phyloP scores from a whole-genome alignment of 495 filamentous ascomycete species.

The Xylaria cubensis region DNA sequence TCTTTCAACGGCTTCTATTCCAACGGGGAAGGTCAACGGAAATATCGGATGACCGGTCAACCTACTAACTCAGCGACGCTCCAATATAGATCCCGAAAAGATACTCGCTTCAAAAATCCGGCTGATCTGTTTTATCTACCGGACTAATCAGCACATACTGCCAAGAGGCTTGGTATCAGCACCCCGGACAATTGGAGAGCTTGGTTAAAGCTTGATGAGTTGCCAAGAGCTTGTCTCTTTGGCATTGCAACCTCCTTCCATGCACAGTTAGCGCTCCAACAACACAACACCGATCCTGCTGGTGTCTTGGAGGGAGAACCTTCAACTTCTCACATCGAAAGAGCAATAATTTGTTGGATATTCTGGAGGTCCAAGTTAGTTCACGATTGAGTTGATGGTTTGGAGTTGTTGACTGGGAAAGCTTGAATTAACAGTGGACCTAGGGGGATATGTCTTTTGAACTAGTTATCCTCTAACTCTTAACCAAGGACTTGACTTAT shows the following conservation, averaged over 20 bases:
- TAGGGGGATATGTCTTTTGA: not conserved
- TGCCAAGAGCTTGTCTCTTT: slow-evolving; percentile 10
- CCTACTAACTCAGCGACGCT: not conserved
- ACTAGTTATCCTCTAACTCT: slow-evolving; percentile 7
- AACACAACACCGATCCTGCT: not conserved
- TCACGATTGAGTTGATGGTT: not conserved
- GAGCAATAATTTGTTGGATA: not conserved
- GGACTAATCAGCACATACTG: slow-evolving; percentile 22
- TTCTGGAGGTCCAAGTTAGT: not conserved
- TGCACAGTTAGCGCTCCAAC: slow-evolving; percentile 23
- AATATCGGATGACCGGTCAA: not conserved
- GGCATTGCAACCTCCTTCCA: slow-evolving; percentile 18
- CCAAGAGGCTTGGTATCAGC: slow-evolving; percentile 13
- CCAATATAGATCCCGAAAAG: not conserved
- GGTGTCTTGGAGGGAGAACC: not conserved
- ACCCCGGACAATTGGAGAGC: slow-evolving; percentile 13
- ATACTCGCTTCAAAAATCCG: slow-evolving; percentile 4
- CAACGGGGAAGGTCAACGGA: slow-evolving; percentile 15
- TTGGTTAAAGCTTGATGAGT: slow-evolving; percentile 24
- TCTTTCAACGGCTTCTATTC: not conserved
- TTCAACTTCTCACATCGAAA: not conserved
- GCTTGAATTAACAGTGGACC: not conserved
- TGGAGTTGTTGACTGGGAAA: not conserved
- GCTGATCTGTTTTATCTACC: slow-evolving; percentile 24
- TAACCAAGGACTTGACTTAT: not conserved